A percentile compares a stretch with the other conserved stretches of the same genome.
phyloP scores from a whole-genome alignment of 1,139 yeast genomes.

The Taphrina flavorubra region DNA sequence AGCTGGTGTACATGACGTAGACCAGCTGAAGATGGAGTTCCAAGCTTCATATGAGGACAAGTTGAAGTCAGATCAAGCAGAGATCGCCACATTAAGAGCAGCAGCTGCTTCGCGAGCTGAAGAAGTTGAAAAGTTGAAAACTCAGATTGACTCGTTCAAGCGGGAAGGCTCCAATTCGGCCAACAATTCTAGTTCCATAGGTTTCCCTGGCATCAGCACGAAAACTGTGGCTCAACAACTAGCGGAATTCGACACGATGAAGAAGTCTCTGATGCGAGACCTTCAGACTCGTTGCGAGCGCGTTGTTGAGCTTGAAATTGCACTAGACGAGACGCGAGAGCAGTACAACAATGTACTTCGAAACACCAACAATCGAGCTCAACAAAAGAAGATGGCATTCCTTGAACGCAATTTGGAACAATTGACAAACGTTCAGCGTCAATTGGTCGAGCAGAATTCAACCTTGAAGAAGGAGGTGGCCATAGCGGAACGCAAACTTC shows the following conservation, averaged over 20 bases:
- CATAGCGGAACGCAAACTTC: slow-evolving; percentile 65
- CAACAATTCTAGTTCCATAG: background rate
- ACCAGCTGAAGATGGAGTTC: slow-evolving; percentile 17
- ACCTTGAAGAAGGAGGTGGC: slow-evolving; percentile 57
- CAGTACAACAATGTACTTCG: slow-evolving; percentile 51
- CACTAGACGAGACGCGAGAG: slow-evolving; percentile 54
- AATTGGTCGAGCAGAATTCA: slow-evolving; percentile 59
- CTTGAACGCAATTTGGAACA: slow-evolving; percentile 59
- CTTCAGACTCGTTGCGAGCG: slow-evolving; percentile 56
- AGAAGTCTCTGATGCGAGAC: slow-evolving; percentile 55
- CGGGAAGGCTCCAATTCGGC: slow-evolving; percentile 29
- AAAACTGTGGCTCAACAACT: slow-evolving; percentile 37
- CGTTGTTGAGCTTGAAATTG: slow-evolving; percentile 56
- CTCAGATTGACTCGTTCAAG: slow-evolving; percentile 35
- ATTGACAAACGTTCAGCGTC: slow-evolving; percentile 55
- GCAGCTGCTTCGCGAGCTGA: background rate
- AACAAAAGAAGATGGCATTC: slow-evolving; percentile 53
- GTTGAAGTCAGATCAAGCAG: slow-evolving; percentile 15
- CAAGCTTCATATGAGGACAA: slow-evolving; percentile 9
- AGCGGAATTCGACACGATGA: slow-evolving; percentile 51
- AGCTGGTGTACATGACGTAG: slow-evolving; percentile 22
- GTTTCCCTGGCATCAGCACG: slow-evolving; percentile 16
- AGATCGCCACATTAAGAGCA: slow-evolving; percentile 42
- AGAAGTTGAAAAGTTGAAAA: slow-evolving; percentile 42
- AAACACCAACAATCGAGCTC: slow-evolving; percentile 50